Base-by-base conservation (phyloP, 164 flowering plant genomes). In the Magnolia kwangsiensis region DNA sequence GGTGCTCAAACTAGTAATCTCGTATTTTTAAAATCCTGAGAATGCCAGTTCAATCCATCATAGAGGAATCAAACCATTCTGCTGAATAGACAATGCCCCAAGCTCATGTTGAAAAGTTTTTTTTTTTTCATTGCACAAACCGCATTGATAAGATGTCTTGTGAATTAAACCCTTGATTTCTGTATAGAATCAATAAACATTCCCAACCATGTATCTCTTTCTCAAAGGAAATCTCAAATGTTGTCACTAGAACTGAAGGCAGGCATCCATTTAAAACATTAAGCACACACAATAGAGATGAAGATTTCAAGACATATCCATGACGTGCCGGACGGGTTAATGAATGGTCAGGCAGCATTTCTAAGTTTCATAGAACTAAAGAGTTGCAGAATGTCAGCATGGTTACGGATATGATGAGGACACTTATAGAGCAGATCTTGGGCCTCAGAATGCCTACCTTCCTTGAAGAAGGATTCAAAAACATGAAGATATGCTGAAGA, bases 381-480 rank as follows among this genome's bases (percentile, higher is more conserved):
- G 58, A 90, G 86, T 27, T 78, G 76, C 74, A 75, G 72, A 74
- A 92, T 82, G 50, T 91, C 88, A 3, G 75, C 61, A 75, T 91
- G 88, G 20, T 79, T 86, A 63, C 97, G 91, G 69, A 94, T 85
- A 81, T 91, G 95, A 84, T 84, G 91, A 50, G 99, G 98, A 82
- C 92, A 89, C 80, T 80, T 90, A 69, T 77, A 88, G 9, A 92
- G 90, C 80, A 94, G 79, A 80, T 92, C 95, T 78, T 88, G 92
- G 49, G 99, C 98, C 79, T 94, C 98, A 74, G 89, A 81, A 72
- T 86, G 78, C 79, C 98, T 90, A 67, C 96, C 96, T 84, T 90
- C 92, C 49, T 82, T 50, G 58, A 90, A 84, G 75, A 92, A 91
- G 0, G 90, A 76, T 64, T 81, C 51, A 6, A 96, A 85, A 61